Evolutionary conservation across 2,329 filamentous ascomycete species (phyloP), one percentile per base, ranked within the genome.

Genomic region (Exutisphaerella laricina): DNA sequence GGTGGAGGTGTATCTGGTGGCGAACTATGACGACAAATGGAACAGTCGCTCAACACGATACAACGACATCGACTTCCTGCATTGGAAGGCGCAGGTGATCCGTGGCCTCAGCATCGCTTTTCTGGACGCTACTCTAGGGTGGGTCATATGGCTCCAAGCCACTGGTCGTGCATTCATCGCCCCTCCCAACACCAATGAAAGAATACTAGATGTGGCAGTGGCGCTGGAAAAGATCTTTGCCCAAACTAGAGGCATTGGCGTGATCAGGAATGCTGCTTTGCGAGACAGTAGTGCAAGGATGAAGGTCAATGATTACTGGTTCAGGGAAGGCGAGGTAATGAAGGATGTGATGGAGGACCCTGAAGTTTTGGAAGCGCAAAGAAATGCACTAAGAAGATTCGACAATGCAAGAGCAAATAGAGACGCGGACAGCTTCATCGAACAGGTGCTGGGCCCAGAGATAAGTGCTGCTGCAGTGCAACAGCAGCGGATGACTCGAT

Each of bases 251-350:
- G 85, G 84, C 1, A 68, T 85, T 26, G 84, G 80, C 5, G 80
- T 94, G 44, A 69, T 94, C 33, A 79, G 84, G 61, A 96, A 96
- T 68, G 86, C 87, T 2, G 76, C 85, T 12, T 72, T 84, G 43
- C 71, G 89, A 42, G 86, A 96, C 66, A 74, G 78, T 49, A 76
- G 75, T 31, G 68, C 96, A 63, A 78, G 88, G 46, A 71, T 66
- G 2, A 75, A 76, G 45, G 75, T 77, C 37, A 77, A 82, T 54
- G 74, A 72, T 12, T 96, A 96, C 66, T 97, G 90, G 90, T 69
- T 72, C 7, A 82, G 83, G 32, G 87, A 96, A 68, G 83, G 79
- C 5, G 70, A 76, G 39, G 64, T 87, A 21, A 87, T 85, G 76
- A 70, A 75, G 25, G 79, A 84, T 57, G 79, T 85, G 17, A 84